Evolutionary conservation across 768 basidiomycete species (phyloP), one percentile per base, ranked within the genome.

Genomic region (Lyophyllum atratum): DNA sequence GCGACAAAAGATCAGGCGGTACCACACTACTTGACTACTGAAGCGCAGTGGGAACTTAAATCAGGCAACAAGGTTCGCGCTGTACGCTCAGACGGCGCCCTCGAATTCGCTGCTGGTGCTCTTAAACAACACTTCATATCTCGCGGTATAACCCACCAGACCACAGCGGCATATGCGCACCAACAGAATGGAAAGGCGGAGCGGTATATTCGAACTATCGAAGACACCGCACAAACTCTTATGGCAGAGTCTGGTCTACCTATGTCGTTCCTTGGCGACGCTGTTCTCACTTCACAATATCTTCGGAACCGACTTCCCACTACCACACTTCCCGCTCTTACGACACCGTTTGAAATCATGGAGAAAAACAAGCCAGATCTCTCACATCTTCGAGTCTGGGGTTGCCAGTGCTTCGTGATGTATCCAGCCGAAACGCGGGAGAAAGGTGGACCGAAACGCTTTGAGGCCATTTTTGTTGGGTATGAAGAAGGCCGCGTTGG

Each of bases 131-230:
- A 49, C 33, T 49, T 49, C 6, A 1, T n/a, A 4, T 6, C 45
- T 0, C 22, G 14, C 2, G 44, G 44, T 5, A 45, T 45, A 4
- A 24, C 9, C 3, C 44, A 45, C 0, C 68, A 72, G 26, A 12
- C 62, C 0, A 64, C 68, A 4, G 66, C 59, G 0, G 66, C 72
- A 0, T 72, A 73, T 59, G 64, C 70, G 0, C 71, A 74, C 43
- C 62, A 66, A 6, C 71, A 74, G 60, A 74, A 74, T 59, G 67
- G 73, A 0, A 69, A 68, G 29, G 66, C 60, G 3, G 70, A 76
- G 40, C 56, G 65, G 0, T 69, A 66, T 42, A 67, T 75, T n/a
- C n/a, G n/a, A n/a, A n/a, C 15, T n/a, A n/a, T n/a, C n/a, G n/a
- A n/a, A n/a, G n/a, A n/a, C n/a, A 47, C 59, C 8, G 62, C 61